Evolutionary conservation across 495 filamentous ascomycete species (phyloP).

Genomic region (Aspergillus cavernicola): DNA sequence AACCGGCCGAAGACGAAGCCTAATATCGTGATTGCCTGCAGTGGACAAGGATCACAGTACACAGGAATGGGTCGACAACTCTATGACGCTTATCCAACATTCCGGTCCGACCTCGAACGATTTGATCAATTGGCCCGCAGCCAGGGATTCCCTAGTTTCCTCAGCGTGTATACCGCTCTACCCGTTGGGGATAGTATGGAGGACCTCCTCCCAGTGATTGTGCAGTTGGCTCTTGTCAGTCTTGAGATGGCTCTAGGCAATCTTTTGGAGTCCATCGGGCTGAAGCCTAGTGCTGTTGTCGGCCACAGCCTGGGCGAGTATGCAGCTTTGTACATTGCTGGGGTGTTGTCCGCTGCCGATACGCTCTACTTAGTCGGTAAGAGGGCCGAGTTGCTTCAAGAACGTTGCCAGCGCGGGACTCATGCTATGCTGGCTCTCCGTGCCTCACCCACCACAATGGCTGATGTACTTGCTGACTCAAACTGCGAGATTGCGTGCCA

Average conservation of each 20-base stretch:
- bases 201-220: neutral
- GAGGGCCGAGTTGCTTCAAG: conserved; percentile 19
- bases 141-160: conserved; percentile 35
- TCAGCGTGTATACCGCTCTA: neutral
- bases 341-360: conserved; percentile 71
- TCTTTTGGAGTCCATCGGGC: conserved; percentile 71
- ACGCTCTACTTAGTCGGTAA: conserved; percentile 54
- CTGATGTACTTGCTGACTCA: conserved; percentile 19
- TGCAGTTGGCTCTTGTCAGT: conserved; percentile 44
- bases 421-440: conserved; percentile 56
- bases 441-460: conserved; percentile 16
- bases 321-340: conserved; percentile 71
- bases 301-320: conserved; percentile 87
- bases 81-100: conserved; percentile 4
- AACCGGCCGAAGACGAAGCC: neutral
- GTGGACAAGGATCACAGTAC: conserved; percentile 66
- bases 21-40: conserved; percentile 58
- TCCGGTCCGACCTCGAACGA: conserved; percentile 16
- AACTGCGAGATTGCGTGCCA: conserved; percentile 51
- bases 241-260: conserved; percentile 74
- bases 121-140: conserved; percentile 27
- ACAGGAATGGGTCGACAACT: conserved; percentile 27
- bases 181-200: conserved; percentile 30
- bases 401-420: conserved; percentile 8
- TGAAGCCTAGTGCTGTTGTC: conserved; percentile 66